Evolutionary conservation across 768 basidiomycete species (phyloP).

Genomic region (Amanita rubescens): DNA sequence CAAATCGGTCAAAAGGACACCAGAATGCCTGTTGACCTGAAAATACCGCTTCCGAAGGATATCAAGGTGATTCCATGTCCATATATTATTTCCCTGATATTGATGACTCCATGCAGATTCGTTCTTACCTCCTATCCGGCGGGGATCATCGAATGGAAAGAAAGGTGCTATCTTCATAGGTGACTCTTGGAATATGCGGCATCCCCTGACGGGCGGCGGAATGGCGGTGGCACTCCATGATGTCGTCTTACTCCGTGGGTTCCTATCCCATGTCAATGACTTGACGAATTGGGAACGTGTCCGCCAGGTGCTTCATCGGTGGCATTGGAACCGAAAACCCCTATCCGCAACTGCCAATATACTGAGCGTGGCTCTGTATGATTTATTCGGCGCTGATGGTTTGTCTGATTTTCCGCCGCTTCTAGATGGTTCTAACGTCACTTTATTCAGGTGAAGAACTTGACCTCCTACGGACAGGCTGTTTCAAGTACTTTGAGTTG

Average conservation of each 20-base stretch:
- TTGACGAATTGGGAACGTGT: slow-evolving; percentile 46
- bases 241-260: slow-evolving; percentile 60
- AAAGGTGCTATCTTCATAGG: slow-evolving; percentile 81
- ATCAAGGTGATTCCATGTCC: slow-evolving; percentile 48
- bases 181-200: slow-evolving; percentile 99
- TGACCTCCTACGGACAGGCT: slow-evolving; percentile 65
- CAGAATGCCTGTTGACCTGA: slow-evolving; percentile 89
- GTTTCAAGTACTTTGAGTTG: slow-evolving; percentile 95
- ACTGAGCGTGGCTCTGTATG: slow-evolving; percentile 87
- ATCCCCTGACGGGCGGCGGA: slow-evolving; percentile 95
- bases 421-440: neutral
- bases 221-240: slow-evolving; percentile 96
- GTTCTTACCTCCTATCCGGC: slow-evolving; percentile 76
- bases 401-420: neutral
- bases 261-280: slow-evolving; percentile 43
- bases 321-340: slow-evolving; percentile 86
- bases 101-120: slow-evolving; percentile 77
- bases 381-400: slow-evolving; percentile 90
- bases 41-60: slow-evolving; percentile 73
- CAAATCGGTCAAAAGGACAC: slow-evolving; percentile 88
- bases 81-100: neutral
- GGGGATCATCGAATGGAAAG: slow-evolving; percentile 43
- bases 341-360: slow-evolving; percentile 87
- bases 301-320: slow-evolving; percentile 47
- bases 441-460: slow-evolving; percentile 46